Evolutionary conservation across 768 basidiomycete genomes (phyloP).

Genomic region (Trametes sanguinea): DNA sequence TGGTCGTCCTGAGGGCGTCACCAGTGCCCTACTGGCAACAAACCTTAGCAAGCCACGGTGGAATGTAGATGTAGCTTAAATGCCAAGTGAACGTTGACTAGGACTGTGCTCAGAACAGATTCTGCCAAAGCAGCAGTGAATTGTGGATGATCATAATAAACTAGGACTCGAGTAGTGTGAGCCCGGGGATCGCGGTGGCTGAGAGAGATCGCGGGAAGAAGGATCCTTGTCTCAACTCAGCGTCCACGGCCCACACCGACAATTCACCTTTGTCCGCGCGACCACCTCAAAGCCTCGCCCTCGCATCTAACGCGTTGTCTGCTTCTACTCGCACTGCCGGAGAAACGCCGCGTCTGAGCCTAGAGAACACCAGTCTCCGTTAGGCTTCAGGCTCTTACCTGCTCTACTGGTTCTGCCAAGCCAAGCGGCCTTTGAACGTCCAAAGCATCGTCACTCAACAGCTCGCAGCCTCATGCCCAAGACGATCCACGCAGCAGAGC

Average conservation of each 20-base stretch:
- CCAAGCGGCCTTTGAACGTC: background rate
- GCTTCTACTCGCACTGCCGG: background rate
- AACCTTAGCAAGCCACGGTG: no score
- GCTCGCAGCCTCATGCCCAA: constrained; percentile 21
- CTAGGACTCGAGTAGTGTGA: no score
- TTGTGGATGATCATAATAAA: no score
- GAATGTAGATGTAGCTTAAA: no score
- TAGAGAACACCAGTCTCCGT: background rate
- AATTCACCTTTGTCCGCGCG: background rate
- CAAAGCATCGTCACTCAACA: background rate
- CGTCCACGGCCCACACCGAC: background rate
- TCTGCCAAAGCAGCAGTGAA: no score
- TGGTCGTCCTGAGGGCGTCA: no score
- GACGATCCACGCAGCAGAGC: constrained; percentile 10
- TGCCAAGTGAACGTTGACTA: no score
- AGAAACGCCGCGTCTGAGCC: background rate
- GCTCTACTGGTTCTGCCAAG: background rate
- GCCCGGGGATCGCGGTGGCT: no score
- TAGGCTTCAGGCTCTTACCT: constrained; percentile 4
- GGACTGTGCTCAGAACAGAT: no score
- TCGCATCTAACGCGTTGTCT: background rate
- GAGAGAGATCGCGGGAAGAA: no score
- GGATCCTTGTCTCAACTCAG: background rate
- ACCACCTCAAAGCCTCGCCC: background rate
- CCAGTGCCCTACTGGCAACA: no score